phyloP scores from a whole-genome alignment of 2,329 filamentous ascomycete genomes.

The Amphichorda felina region DNA sequence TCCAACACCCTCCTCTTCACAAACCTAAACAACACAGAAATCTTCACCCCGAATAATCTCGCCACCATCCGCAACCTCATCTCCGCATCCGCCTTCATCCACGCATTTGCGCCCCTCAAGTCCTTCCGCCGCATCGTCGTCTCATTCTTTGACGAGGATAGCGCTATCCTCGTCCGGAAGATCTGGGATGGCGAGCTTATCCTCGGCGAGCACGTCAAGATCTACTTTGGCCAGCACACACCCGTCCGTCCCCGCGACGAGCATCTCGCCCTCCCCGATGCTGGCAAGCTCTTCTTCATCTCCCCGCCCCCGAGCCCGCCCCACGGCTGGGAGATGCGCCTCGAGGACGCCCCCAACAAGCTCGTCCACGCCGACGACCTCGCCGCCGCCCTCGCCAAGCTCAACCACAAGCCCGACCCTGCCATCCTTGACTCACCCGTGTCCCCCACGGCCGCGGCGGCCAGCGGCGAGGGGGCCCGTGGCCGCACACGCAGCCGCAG shows the following conservation, averaged over 20 bases:
- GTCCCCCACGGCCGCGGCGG: constrained; percentile 15
- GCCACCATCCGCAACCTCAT: constrained; percentile 63
- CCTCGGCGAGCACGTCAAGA: constrained; percentile 55
- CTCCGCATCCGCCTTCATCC: constrained; percentile 55
- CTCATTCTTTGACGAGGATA: constrained; percentile 60
- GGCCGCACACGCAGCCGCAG: constrained; percentile 40
- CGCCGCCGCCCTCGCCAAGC: constrained; percentile 50
- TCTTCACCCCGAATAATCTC: constrained; percentile 65
- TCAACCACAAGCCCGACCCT: constrained; percentile 30
- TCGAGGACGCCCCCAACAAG: constrained; percentile 61
- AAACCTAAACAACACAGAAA: constrained; percentile 59
- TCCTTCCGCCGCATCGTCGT: constrained; percentile 74
- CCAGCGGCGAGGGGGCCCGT: constrained; percentile 14
- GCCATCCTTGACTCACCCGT: constrained; percentile 23
- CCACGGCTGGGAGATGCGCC: constrained; percentile 55
- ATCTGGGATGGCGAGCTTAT: constrained; percentile 65
- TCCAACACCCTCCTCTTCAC: constrained; percentile 81
- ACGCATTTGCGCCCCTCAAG: constrained; percentile 70
- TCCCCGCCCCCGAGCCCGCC: constrained; percentile 57
- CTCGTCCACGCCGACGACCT: constrained; percentile 58
- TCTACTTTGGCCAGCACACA: constrained; percentile 57
- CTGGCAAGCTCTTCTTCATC: constrained; percentile 63
- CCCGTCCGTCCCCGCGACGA: constrained; percentile 41
- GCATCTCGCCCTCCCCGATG: constrained; percentile 54
- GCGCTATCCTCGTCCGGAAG: constrained; percentile 58